These are phyloP conservation scores for Candida neerlandica DNA, from an alignment of 1,139 yeast genomes.

Conservation along the genomic window DNA sequence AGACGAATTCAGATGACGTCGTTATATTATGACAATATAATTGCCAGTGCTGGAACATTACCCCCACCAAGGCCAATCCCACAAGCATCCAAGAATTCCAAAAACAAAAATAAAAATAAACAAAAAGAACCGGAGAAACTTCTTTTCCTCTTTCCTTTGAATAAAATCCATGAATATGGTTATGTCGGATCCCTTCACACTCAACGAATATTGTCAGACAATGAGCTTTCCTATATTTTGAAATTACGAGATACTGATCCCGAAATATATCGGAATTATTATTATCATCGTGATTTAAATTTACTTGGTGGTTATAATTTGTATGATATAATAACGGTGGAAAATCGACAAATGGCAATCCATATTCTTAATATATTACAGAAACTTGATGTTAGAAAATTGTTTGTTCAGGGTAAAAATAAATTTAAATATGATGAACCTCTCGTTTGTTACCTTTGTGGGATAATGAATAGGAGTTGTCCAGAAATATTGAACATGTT, in stretches of 20 bases:
- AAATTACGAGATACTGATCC: not conserved
- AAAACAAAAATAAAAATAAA: not conserved
- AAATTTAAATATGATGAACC: not conserved
- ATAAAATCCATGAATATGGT: not conserved
- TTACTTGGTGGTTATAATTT: not conserved
- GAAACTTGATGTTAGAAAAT: not conserved
- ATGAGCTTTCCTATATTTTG: not conserved
- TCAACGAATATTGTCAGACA: not conserved
- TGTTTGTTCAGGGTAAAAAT: not conserved
- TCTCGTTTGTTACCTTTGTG: not conserved
- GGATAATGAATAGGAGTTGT: not conserved
- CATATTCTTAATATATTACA: not conserved
- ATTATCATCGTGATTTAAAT: not conserved
- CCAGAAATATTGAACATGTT: not conserved
- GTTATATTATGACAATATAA: not conserved
- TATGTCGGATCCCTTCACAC: not conserved
- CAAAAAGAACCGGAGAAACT: not conserved
- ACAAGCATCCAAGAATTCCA: not conserved
- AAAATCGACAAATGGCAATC: not conserved
- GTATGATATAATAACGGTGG: not conserved
- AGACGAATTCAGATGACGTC: not conserved
- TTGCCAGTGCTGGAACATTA: constrained; percentile 5
- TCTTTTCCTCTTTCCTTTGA: not conserved
- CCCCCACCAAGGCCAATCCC: constrained; percentile 1
- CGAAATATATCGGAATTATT: not conserved